Evolutionary conservation across 2,329 filamentous ascomycete species (phyloP).

Genomic region (Aspergillus arachidicola): DNA sequence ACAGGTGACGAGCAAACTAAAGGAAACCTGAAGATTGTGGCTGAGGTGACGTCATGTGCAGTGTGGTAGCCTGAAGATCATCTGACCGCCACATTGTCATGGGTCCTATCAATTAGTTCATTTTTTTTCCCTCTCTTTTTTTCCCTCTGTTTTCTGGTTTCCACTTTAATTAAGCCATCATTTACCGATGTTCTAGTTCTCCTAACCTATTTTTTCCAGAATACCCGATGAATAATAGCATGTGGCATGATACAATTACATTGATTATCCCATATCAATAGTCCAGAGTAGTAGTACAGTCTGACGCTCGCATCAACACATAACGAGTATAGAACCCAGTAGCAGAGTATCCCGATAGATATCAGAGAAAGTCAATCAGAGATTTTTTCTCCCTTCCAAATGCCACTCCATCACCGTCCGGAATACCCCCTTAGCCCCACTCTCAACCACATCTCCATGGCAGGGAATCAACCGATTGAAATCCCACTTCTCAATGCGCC

Average conservation of each 20-base stretch:
- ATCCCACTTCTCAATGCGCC: slow-evolving; percentile 75
- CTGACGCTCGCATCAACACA: not conserved
- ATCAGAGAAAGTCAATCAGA: slow-evolving; percentile 4
- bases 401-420: slow-evolving; percentile 83
- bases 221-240: not conserved
- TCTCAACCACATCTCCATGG: slow-evolving; percentile 87
- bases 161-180: not conserved
- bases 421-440: slow-evolving; percentile 72
- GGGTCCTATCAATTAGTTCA: not conserved
- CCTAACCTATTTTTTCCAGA: not conserved
- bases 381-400: slow-evolving; percentile 49
- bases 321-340: not conserved
- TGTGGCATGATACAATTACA: not conserved
- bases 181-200: not conserved
- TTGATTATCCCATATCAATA: not conserved
- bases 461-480: slow-evolving; percentile 86
- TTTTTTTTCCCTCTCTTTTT: not conserved
- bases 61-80: slow-evolving; percentile 1
- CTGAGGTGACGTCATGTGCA: not conserved
- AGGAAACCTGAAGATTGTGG: not conserved
- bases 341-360: not conserved
- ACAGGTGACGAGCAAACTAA: not conserved
- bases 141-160: not conserved
- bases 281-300: not conserved
- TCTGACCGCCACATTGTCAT: slow-evolving; percentile 6